A percentile compares a stretch with the other conserved stretches of the same genome.
Conservation (phyloP, 257 asterid species). For the Salvia splendens region DNA sequence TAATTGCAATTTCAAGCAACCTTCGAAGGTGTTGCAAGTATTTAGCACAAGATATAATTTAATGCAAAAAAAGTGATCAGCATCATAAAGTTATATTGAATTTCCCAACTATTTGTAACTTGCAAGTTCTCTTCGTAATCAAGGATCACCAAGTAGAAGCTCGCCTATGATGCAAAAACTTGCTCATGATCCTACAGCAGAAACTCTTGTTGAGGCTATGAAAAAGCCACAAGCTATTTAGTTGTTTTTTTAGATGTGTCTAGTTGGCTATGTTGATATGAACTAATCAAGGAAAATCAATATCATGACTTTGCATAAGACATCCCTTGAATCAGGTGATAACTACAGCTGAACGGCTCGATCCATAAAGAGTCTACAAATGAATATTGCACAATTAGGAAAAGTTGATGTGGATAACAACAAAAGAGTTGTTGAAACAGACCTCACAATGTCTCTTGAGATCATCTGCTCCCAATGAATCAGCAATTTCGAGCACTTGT, state of each 20-base stretch:
- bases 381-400: not conserved
- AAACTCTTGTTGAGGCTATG: not conserved
- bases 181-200: not conserved
- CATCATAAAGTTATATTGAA: not conserved
- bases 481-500: slow-evolving; percentile 88
- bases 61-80: not conserved
- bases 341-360: not conserved
- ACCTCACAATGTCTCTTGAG: slow-evolving; percentile 84
- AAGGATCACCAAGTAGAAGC: not conserved
- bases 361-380: not conserved
- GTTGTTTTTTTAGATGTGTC: not conserved
- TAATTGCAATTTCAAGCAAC: not conserved
- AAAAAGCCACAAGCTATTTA: not conserved
- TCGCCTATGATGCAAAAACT: not conserved
- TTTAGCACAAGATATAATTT: not conserved
- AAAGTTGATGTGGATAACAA: slow-evolving; percentile 28
- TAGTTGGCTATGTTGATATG: not conserved
- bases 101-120: not conserved
- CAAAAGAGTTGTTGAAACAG: slow-evolving; percentile 18
- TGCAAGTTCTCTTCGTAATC: not conserved
- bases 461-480: slow-evolving; percentile 78
- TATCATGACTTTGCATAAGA: not conserved
- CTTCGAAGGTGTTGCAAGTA: not conserved
- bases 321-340: not conserved
- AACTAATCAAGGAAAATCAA: too few relatives aligned